Evolutionary conservation across 2,329 filamentous ascomycete species (phyloP), one percentile per base, ranked within the genome.

Genomic region (Cladophialophora chaetospira): DNA sequence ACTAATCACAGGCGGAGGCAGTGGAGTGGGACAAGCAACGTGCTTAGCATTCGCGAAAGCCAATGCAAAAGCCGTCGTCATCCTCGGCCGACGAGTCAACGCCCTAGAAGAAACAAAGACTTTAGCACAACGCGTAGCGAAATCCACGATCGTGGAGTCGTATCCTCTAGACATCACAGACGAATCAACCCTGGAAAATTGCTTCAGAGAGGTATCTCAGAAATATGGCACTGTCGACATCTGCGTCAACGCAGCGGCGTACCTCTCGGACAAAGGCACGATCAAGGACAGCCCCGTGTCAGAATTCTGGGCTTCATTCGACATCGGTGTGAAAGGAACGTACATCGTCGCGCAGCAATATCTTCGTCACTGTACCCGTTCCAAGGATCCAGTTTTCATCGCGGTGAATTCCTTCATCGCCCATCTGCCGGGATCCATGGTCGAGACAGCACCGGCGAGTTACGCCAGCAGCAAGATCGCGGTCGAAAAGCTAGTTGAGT

Each of bases 401-500:
- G 43, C 8, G 5, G 28, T 40, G n/a, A 55, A 55, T 61, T 31
- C 65, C 53, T 53, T 65, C 9, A 42, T 51, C n/a, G 31, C 48
- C 4, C 48, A 51, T 26, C 35, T 51, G 2, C 31, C 48, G n/a
- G 48, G 33, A 10, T 36, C 36, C n/a, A 25, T 25, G 9, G 48
- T 51, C 10, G 48, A 51, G 11, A n/a, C 21, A 29, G 21, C 19
- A 17, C 48, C 48, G n/a, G 48, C 48, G 13, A 51, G 48, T 2
- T 80, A 79, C 62, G 68, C 71, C 8, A 68, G 70, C 0, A 73
- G 72, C 38, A 80, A 80, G 67, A 59, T 75, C 13, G 73, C 74
- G 0, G 63, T 69, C 0, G 68, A 69, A 44, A 77, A 74, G 53
- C 54, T 77, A n/a, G 72, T 77, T 44, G 73, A 79, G 45, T 72